Evolutionary conservation across 768 basidiomycete species (phyloP).

Genomic region (Kwoniella dendrophila): DNA sequence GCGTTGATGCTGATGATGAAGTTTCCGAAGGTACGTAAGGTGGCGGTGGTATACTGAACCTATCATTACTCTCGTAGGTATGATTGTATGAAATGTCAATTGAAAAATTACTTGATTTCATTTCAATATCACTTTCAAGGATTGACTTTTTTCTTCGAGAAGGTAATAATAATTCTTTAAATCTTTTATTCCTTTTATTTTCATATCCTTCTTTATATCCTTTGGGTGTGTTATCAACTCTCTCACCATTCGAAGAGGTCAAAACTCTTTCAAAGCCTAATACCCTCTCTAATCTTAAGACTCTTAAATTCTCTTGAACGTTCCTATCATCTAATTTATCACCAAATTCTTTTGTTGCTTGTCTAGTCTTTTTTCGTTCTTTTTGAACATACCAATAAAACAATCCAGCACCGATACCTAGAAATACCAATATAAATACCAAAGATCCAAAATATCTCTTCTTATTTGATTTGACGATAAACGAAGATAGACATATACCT

Average conservation of each 20-base stretch:
- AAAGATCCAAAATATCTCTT: constrained; percentile 31
- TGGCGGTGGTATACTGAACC: constrained; percentile 14
- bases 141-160: constrained; percentile 7
- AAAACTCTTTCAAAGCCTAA: constrained; percentile 35
- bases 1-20: neutral
- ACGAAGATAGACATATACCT: constrained; percentile 34
- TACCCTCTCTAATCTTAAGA: constrained; percentile 28
- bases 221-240: neutral
- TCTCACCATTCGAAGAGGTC: too few relatives aligned
- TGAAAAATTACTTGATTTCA: constrained; percentile 12
- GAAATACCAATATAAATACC: constrained; percentile 19
- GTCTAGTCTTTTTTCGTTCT: constrained; percentile 33
- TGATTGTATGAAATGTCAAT: too few relatives aligned
- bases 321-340: constrained; percentile 33
- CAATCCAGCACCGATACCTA: constrained; percentile 13
- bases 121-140: constrained; percentile 9
- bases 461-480: constrained; percentile 23
- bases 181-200: constrained; percentile 14
- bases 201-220: constrained; percentile 5
- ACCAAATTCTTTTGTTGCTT: constrained; percentile 42
- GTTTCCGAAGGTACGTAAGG: constrained; percentile 8
- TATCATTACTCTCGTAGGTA: neutral
- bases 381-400: constrained; percentile 40
- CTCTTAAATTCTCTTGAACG: constrained; percentile 24
- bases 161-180: constrained; percentile 22